Conservation (phyloP, 139 green algal genomes). For the Closterium sp. region DNA sequence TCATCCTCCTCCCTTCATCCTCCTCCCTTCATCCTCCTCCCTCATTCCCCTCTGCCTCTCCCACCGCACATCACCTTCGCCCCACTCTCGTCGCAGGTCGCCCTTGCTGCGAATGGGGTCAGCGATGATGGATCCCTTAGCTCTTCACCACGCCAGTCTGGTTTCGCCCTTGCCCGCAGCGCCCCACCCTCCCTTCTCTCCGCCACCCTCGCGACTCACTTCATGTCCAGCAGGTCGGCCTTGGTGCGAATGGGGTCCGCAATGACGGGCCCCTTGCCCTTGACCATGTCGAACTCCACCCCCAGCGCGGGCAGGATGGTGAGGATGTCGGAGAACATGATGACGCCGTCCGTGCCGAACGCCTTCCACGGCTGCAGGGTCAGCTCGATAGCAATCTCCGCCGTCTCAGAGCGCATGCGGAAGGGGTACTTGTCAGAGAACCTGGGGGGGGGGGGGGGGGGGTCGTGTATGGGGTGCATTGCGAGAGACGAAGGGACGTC, state of each 20-base stretch:
- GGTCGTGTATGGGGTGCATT: background rate
- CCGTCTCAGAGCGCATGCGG: slow-evolving; percentile 89
- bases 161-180: no score
- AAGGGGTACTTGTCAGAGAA: slow-evolving; percentile 92
- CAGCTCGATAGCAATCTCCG: slow-evolving; percentile 91
- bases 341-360: slow-evolving; percentile 93
- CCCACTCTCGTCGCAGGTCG: no score
- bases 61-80: no score
- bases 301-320: slow-evolving; percentile 93
- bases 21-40: background rate
- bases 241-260: slow-evolving; percentile 53
- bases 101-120: no score
- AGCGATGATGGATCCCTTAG: no score
- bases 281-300: slow-evolving; percentile 97
- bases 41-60: background rate
- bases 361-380: slow-evolving; percentile 92
- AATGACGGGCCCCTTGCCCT: slow-evolving; percentile 90
- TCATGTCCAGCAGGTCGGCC: slow-evolving; percentile 6
- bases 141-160: no score
- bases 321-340: slow-evolving; percentile 99
- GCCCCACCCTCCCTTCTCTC: no score
- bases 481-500: background rate
- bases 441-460: background rate
- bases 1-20: background rate
- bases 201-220: background rate